phyloP scores from a whole-genome alignment of 495 filamentous ascomycete genomes.

The Xylaria flabelliformis region DNA sequence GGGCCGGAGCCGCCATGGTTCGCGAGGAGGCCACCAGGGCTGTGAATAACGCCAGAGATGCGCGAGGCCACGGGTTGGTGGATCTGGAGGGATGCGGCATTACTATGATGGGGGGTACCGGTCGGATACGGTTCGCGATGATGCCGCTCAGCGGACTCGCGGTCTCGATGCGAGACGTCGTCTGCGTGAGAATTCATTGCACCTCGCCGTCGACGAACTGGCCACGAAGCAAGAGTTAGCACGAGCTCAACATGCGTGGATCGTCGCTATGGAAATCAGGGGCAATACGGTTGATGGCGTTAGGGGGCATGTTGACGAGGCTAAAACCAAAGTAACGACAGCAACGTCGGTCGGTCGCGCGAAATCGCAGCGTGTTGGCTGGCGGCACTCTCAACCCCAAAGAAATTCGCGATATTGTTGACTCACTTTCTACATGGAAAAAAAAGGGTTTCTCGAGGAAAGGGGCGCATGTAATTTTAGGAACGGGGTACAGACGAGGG shows the following conservation, averaged over 20 bases:
- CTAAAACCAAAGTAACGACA: conserved; percentile 1
- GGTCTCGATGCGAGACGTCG: conserved; percentile 46
- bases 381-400: neutral
- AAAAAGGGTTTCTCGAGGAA: conserved; percentile 5
- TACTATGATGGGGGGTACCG: conserved; percentile 75
- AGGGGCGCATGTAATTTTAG: neutral
- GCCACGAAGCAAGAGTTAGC: conserved; percentile 10
- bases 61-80: conserved; percentile 90
- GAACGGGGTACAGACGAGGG: conserved; percentile 5
- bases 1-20: conserved; percentile 68
- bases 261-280: neutral
- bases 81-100: conserved; percentile 80
- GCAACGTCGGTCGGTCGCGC: conserved; percentile 11
- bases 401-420: neutral
- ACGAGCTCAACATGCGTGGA: neutral
- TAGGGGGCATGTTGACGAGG: neutral
- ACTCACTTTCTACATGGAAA: conserved; percentile 42
- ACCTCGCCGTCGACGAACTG: conserved; percentile 26
- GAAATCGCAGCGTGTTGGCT: neutral
- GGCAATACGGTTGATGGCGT: neutral
- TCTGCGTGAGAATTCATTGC: conserved; percentile 42
- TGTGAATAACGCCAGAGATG: conserved; percentile 80
- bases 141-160: conserved; percentile 74
- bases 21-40: conserved; percentile 83
- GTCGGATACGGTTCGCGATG: conserved; percentile 66